These are phyloP conservation scores for Ganoderma multipileum DNA, from an alignment of 1,284 basidiomycete genomes.

Conservation along the genomic window DNA sequence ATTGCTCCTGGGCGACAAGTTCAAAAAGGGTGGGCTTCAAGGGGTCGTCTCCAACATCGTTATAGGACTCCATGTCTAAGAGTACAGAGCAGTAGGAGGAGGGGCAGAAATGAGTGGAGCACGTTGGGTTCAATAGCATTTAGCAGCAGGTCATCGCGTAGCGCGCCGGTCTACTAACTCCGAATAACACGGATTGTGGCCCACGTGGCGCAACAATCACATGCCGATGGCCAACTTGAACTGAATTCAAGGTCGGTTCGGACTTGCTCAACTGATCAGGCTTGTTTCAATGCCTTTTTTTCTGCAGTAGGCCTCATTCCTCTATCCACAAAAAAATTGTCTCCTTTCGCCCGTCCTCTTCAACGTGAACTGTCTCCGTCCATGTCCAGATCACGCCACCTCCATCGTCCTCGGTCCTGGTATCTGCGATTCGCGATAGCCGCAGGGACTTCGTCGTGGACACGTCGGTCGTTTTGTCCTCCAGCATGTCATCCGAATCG, in stretches of 20 bases:
- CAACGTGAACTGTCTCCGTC: conserved; percentile 2
- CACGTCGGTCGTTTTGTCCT: not conserved
- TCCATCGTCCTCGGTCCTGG: not conserved
- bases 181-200: conserved; percentile 10
- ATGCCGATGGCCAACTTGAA: not conserved
- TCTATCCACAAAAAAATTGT: conserved; percentile 12
- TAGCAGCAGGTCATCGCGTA: no score
- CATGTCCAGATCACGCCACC: conserved; percentile 10
- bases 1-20: conserved; percentile 94
- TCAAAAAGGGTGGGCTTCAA: conserved; percentile 94
- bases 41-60: conserved; percentile 73
- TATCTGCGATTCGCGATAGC: conserved; percentile 2
- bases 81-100: not conserved
- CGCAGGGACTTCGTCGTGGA: conserved; percentile 1
- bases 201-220: conserved; percentile 9
- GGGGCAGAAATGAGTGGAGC: not conserved
- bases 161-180: conserved; percentile 9
- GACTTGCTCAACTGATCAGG: no score
- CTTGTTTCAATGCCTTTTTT: no score
- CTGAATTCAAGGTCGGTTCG: no score
- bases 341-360: not conserved
- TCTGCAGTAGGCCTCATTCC: not conserved
- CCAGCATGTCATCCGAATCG: not conserved
- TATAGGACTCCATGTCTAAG: conserved; percentile 81
- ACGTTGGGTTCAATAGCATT: not conserved